These are phyloP conservation scores for Aureoboletus auriporus DNA, from an alignment of 768 basidiomycete genomes.

Conservation along the genomic window DNA sequence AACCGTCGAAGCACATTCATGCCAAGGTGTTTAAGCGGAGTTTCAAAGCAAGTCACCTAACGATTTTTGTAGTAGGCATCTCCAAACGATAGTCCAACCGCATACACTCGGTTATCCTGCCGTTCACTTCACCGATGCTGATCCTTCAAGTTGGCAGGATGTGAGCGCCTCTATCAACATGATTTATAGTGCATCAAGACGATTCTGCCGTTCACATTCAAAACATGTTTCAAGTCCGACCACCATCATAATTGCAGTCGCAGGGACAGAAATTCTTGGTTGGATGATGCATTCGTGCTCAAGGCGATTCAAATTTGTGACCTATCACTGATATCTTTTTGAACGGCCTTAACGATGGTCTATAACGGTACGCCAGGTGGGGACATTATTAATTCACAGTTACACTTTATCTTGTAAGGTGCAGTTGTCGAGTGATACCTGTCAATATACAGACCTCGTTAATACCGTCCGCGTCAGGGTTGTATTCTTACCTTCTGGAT, in stretches of 20 bases:
- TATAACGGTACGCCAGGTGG: constrained; percentile 40
- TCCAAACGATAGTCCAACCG: constrained; percentile 20
- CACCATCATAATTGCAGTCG: constrained; percentile 41
- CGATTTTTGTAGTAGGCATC: not conserved
- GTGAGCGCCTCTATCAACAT: constrained; percentile 6
- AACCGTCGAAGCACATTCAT: constrained; percentile 36
- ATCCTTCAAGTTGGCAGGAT: constrained; percentile 21
- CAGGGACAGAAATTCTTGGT: constrained; percentile 37
- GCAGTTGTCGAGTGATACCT: constrained; percentile 39
- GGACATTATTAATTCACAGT: not conserved
- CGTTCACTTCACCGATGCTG: constrained; percentile 26
- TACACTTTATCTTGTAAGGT: not conserved
- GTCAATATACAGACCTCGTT: constrained; percentile 35
- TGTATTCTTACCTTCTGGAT: constrained; percentile 27
- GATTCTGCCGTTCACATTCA: constrained; percentile 44
- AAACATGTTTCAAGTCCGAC: constrained; percentile 32
- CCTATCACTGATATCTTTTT: constrained; percentile 41
- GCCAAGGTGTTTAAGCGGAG: constrained; percentile 2
- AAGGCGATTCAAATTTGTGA: constrained; percentile 30
- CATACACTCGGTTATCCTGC: constrained; percentile 13
- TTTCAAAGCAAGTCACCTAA: not conserved
- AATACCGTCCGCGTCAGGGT: constrained; percentile 39
- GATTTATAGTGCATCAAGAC: constrained; percentile 23
- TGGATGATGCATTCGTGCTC: constrained; percentile 35
- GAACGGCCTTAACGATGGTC: constrained; percentile 38